A percentile compares a stretch with the other conserved stretches of the same genome.
phyloP scores from a whole-genome alignment of 2,329 filamentous ascomycete species.

The Fusarium marasasianum region DNA sequence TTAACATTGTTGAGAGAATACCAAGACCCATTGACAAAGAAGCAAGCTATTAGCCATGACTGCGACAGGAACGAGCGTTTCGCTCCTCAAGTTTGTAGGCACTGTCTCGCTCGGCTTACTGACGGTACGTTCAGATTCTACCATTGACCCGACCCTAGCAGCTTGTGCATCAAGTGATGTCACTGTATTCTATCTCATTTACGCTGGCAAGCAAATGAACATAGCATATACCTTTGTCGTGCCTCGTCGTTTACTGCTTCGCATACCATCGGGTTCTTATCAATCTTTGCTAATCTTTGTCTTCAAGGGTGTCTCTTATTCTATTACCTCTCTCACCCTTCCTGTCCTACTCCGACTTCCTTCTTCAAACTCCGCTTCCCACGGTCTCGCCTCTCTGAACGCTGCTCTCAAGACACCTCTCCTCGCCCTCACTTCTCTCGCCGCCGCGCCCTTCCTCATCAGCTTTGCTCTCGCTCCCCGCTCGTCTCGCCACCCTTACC shows the following conservation, averaged over 20 bases:
- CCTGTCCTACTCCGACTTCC: constrained; percentile 84
- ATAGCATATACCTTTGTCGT: background rate
- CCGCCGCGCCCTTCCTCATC: constrained; percentile 76
- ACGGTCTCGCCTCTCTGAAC: constrained; percentile 75
- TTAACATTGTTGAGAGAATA: constrained; percentile 1
- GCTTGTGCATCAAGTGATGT: constrained; percentile 26
- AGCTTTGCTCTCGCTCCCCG: constrained; percentile 81
- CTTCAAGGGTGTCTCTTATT: constrained; percentile 86
- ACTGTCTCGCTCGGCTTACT: constrained; percentile 88
- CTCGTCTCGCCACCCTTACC: constrained; percentile 83
- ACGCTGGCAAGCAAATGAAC: background rate
- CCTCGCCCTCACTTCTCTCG: constrained; percentile 72
- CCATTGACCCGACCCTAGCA: background rate
- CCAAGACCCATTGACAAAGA: background rate
- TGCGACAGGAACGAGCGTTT: constrained; percentile 74
- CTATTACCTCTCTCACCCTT: constrained; percentile 79
- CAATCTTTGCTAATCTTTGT: constrained; percentile 25
- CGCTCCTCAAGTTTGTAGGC: constrained; percentile 90
- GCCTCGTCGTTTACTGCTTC: background rate
- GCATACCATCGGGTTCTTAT: background rate
- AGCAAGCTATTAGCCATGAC: constrained; percentile 59
- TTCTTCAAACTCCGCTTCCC: constrained; percentile 74
- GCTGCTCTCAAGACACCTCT: constrained; percentile 71
- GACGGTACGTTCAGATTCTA: constrained; percentile 69
- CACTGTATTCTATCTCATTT: background rate